These are phyloP conservation scores for Thozetella sp. DNA, from an alignment of 495 filamentous ascomycete genomes.

Conservation along the genomic window DNA sequence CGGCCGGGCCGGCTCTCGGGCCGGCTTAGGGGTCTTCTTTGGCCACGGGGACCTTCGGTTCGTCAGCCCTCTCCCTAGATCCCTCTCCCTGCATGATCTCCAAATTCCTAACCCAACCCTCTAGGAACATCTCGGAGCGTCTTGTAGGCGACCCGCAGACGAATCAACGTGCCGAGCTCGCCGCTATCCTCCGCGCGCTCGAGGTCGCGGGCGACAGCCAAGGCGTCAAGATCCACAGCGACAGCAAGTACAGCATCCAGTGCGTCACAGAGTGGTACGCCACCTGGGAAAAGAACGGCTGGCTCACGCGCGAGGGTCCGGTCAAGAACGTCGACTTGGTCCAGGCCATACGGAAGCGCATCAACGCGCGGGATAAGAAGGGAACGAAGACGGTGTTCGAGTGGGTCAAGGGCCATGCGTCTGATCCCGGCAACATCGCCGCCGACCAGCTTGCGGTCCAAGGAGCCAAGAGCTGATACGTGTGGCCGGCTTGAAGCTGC, in stretches of 20 bases:
- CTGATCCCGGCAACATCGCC: conserved; percentile 70
- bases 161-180: conserved; percentile 93
- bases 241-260: conserved; percentile 86
- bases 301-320: conserved; percentile 66
- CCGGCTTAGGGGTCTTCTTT: conserved; percentile 90
- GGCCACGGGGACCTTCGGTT: conserved; percentile 73
- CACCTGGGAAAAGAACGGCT: conserved; percentile 78
- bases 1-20: conserved; percentile 68
- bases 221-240: conserved; percentile 72
- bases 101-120: conserved; percentile 11
- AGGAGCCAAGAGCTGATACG: conserved; percentile 32
- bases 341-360: conserved; percentile 66
- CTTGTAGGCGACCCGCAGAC: conserved; percentile 77
- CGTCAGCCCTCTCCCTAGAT: conserved; percentile 11
- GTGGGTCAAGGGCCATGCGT: conserved; percentile 86
- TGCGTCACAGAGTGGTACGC: conserved; percentile 86
- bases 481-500: not conserved
- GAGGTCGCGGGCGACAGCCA: conserved; percentile 60
- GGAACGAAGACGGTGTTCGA: conserved; percentile 69
- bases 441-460: conserved; percentile 80
- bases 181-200: conserved; percentile 81
- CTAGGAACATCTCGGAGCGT: conserved; percentile 77
- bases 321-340: conserved; percentile 90
- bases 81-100: not conserved
- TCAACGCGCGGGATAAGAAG: conserved; percentile 67